phyloP scores from a whole-genome alignment of 2,329 filamentous ascomycete genomes.

The Tolypocladium paradoxum region DNA sequence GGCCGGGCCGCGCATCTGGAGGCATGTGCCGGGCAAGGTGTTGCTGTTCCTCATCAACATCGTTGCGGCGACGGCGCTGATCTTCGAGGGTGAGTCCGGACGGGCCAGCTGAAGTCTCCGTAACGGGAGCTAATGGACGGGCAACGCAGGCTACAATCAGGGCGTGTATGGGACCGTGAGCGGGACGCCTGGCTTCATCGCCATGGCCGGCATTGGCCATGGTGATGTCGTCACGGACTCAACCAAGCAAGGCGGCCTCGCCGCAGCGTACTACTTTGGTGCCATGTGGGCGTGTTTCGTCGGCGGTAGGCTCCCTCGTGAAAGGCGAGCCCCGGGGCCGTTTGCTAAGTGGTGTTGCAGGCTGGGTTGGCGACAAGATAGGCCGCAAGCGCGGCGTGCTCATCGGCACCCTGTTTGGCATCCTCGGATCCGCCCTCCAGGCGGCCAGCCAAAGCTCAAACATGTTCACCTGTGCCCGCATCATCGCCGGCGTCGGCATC shows the following conservation, averaged over 20 bases:
- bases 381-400: conserved; percentile 37
- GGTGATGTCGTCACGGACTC: conserved; percentile 35
- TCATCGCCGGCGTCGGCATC: conserved; percentile 41
- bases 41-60: conserved; percentile 11
- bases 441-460: conserved; percentile 30
- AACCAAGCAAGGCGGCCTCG: conserved; percentile 39
- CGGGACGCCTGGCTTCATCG: conserved; percentile 26
- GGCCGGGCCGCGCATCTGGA: conserved; percentile 8
- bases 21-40: conserved; percentile 11
- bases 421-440: conserved; percentile 38
- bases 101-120: not conserved
- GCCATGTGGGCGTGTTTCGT: conserved; percentile 38
- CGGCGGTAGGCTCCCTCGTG: conserved; percentile 19
- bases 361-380: conserved; percentile 38
- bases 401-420: conserved; percentile 32
- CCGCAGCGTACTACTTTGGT: conserved; percentile 42
- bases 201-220: conserved; percentile 33
- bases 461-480: conserved; percentile 37
- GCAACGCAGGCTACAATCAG: conserved; percentile 36
- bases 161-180: conserved; percentile 44
- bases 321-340: not conserved
- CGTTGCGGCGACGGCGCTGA: conserved; percentile 11
- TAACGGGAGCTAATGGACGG: not conserved
- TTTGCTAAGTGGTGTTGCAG: conserved; percentile 2
- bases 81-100: conserved; percentile 9